phyloP scores from a whole-genome alignment of 495 filamentous ascomycete species.

The Podospora anserina region DNA sequence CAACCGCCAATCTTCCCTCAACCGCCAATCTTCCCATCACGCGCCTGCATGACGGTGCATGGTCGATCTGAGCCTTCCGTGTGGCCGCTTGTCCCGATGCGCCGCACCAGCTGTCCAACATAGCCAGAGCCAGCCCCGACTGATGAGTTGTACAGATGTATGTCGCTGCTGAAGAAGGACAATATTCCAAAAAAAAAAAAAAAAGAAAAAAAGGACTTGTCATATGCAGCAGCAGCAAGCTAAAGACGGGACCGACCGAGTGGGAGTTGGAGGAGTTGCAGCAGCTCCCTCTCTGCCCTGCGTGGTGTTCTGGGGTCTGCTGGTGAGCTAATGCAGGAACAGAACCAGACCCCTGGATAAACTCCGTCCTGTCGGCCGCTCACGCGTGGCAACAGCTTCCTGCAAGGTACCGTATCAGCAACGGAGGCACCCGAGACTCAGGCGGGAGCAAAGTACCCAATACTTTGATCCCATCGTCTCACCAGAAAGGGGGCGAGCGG shows the following conservation, averaged over 20 bases:
- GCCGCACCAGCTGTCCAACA: neutral
- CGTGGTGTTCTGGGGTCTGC: slow-evolving; percentile 6
- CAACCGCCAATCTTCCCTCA: slow-evolving; percentile 23
- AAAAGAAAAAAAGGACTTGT: neutral
- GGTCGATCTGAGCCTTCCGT: slow-evolving; percentile 10
- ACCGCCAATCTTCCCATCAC: slow-evolving; percentile 16
- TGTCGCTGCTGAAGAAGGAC: neutral
- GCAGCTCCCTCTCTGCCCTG: neutral
- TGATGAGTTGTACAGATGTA: neutral
- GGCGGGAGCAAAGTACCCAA: neutral
- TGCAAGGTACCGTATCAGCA: slow-evolving; percentile 17
- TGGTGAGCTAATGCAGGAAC: slow-evolving; percentile 20
- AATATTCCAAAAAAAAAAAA: no score
- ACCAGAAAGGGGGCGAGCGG: slow-evolving; percentile 1
- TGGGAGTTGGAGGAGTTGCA: neutral
- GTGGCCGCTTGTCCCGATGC: slow-evolving; percentile 7
- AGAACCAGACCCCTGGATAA: neutral
- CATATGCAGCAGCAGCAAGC: slow-evolving; percentile 3
- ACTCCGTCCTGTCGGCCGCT: neutral
- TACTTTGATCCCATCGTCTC: neutral
- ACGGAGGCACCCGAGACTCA: slow-evolving; percentile 10
- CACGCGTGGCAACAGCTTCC: slow-evolving; percentile 13
- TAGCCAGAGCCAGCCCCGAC: neutral
- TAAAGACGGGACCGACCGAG: slow-evolving; percentile 5
- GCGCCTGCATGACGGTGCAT: slow-evolving; percentile 18